Evolutionary conservation across 2,329 filamentous ascomycete species (phyloP).

Genomic region (Dryadomyces quercus-mongolicae): DNA sequence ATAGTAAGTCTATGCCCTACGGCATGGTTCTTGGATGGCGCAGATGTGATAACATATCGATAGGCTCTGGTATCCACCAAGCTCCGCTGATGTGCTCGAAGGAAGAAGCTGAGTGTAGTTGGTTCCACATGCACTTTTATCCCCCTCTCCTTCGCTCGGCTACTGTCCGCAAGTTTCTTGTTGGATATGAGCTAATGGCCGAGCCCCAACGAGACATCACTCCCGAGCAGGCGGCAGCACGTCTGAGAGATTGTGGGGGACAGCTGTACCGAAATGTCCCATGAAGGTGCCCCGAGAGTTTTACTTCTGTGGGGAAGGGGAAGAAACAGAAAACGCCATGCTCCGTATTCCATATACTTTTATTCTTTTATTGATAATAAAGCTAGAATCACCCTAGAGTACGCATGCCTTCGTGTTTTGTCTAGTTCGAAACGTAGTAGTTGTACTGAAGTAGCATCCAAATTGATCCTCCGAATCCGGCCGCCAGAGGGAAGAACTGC

Average conservation of each 20-base stretch:
- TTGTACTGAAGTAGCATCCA: conserved; percentile 59
- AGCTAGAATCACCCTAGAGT: too few relatives aligned
- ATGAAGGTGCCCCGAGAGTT: conserved; percentile 4
- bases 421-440: conserved; percentile 43
- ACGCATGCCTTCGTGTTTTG: neutral
- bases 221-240: conserved; percentile 81
- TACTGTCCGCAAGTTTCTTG: conserved; percentile 89
- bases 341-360: neutral
- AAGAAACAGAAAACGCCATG: neutral
- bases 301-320: too few relatives aligned
- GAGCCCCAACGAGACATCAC: conserved; percentile 98
- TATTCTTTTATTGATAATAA: neutral
- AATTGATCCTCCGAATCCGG: conserved; percentile 29
- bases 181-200: conserved; percentile 92
- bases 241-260: conserved; percentile 63
- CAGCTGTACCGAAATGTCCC: conserved; percentile 69
- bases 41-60: neutral
- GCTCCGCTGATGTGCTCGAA: conserved; percentile 71
- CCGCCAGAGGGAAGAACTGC: conserved; percentile 42
- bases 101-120: conserved; percentile 76
- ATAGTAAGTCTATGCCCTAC: conserved; percentile 48
- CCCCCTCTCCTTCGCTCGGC: conserved; percentile 85
- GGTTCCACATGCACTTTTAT: conserved; percentile 97
- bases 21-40: neutral
- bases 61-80: conserved; percentile 88